Percentiles rank a stretch among this genome's conserved stretches.
Evolutionary conservation across 2,329 filamentous ascomycete species (phyloP).

Genomic region (Periconia macrospinosa): DNA sequence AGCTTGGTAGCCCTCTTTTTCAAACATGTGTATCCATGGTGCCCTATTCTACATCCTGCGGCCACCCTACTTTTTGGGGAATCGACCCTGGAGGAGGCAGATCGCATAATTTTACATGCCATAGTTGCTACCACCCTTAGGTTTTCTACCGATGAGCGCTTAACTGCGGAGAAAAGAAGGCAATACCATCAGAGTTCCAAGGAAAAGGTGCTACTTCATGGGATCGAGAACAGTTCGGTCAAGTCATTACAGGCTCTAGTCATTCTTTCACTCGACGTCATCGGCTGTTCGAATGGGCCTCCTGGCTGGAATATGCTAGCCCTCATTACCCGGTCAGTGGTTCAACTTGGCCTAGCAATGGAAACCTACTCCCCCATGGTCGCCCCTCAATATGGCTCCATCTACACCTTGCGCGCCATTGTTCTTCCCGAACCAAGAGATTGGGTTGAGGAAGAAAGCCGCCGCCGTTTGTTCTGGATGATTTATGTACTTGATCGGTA

Average conservation of each 20-base stretch:
- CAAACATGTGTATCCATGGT: slow-evolving; percentile 69
- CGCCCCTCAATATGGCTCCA: slow-evolving; percentile 78
- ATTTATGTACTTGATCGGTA: slow-evolving; percentile 89
- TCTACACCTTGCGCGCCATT: slow-evolving; percentile 85
- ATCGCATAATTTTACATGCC: slow-evolving; percentile 80
- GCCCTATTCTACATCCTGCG: slow-evolving; percentile 84
- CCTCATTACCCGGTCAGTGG: slow-evolving; percentile 82
- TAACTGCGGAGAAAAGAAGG: slow-evolving; percentile 72
- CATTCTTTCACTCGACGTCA: slow-evolving; percentile 81
- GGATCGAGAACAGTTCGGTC: slow-evolving; percentile 86
- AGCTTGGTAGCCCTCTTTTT: slow-evolving; percentile 64
- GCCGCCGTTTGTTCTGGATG: slow-evolving; percentile 89
- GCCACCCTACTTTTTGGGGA: slow-evolving; percentile 79
- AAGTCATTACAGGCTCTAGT: slow-evolving; percentile 85
- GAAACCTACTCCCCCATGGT: slow-evolving; percentile 80
- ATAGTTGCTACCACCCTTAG: slow-evolving; percentile 87
- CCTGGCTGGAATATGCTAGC: slow-evolving; percentile 92
- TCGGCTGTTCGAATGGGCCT: slow-evolving; percentile 84
- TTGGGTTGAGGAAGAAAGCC: slow-evolving; percentile 87
- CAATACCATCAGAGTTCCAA: slow-evolving; percentile 82
- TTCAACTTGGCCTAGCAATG: slow-evolving; percentile 82
- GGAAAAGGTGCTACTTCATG: slow-evolving; percentile 82
- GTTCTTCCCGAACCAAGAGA: slow-evolving; percentile 79
- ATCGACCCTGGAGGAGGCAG: slow-evolving; percentile 72
- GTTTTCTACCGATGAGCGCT: slow-evolving; percentile 75